A percentile compares a stretch with the other conserved stretches of the same genome.
Conservation (phyloP, 2,329 filamentous ascomycete genomes). For the Xylaria sp. region DNA sequence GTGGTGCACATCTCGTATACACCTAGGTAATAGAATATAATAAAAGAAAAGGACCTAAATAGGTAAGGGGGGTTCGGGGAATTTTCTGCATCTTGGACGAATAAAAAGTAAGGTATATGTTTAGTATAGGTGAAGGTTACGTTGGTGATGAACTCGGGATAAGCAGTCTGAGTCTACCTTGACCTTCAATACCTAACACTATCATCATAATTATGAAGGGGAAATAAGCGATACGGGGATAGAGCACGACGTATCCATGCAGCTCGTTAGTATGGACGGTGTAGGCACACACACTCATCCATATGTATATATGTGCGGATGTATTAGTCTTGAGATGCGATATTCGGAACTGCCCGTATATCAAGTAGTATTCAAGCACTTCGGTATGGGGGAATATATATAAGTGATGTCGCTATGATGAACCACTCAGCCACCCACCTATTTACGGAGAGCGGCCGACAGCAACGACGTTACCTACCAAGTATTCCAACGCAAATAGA, state of each 20-base stretch:
- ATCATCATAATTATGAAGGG: constrained; percentile 8
- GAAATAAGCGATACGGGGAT: constrained; percentile 35
- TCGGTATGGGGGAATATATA: constrained; percentile 6
- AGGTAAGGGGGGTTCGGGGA: background rate
- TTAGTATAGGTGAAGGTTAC: constrained; percentile 11
- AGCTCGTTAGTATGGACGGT: constrained; percentile 24
- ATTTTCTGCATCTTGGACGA: background rate
- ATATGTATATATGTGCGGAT: background rate
- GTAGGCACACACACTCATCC: constrained; percentile 8
- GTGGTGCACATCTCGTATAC: background rate
- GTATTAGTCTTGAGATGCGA: constrained; percentile 11
- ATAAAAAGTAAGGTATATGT: background rate
- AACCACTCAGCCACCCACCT: background rate
- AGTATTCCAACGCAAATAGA: background rate
- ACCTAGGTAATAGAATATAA: constrained; percentile 12
- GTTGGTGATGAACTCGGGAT: background rate
- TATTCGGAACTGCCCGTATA: constrained; percentile 20
- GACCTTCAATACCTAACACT: constrained; percentile 4
- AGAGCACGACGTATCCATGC: constrained; percentile 37
- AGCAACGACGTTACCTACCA: background rate
- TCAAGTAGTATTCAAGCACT: constrained; percentile 7
- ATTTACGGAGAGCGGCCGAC: background rate
- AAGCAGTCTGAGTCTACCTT: background rate
- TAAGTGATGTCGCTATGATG: background rate
- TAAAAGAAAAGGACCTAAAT: background rate